Evolutionary conservation across 805 yeast species (phyloP).

Genomic region (Jamesozyma hellenica): DNA sequence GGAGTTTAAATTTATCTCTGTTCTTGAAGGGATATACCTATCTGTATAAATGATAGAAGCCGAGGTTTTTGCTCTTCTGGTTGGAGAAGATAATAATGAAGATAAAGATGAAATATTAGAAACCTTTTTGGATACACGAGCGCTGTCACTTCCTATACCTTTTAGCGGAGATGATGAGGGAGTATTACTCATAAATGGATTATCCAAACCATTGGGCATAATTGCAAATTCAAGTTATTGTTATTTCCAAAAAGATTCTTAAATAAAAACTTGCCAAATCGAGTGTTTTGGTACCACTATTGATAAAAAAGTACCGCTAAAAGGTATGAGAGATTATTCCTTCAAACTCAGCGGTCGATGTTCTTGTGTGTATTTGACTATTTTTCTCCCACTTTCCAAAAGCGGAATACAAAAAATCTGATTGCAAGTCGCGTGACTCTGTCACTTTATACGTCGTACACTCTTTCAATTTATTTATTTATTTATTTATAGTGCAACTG

Average conservation of each 20-base stretch:
- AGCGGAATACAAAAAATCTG: too few species aligned
- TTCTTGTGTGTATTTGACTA: too few species aligned
- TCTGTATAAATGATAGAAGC: slow-evolving; percentile 51
- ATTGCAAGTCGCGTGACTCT: too few species aligned
- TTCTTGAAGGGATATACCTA: slow-evolving; percentile 77
- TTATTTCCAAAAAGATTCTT: too few species aligned
- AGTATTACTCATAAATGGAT: slow-evolving; percentile 28
- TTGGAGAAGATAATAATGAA: slow-evolving; percentile 23
- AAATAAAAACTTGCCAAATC: too few species aligned
- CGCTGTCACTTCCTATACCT: slow-evolving; percentile 3
- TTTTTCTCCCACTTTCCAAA: not conserved
- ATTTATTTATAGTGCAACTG: not conserved
- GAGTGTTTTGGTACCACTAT: too few species aligned
- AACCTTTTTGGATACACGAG: slow-evolving; percentile 4
- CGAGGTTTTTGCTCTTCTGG: slow-evolving; percentile 26
- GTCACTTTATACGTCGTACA: not conserved
- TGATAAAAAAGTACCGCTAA: too few species aligned
- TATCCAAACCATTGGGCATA: slow-evolving; percentile 6
- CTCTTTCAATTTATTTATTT: not conserved
- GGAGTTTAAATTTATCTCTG: slow-evolving; percentile 79
- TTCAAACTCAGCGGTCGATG: too few species aligned
- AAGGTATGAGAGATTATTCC: too few species aligned
- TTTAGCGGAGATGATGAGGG: slow-evolving; percentile 28
- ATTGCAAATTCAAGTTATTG: not conserved
- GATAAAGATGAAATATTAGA: slow-evolving; percentile 16